phyloP scores from a whole-genome alignment of 2,329 filamentous ascomycete genomes.

The Scolecobasidium constrictum region DNA sequence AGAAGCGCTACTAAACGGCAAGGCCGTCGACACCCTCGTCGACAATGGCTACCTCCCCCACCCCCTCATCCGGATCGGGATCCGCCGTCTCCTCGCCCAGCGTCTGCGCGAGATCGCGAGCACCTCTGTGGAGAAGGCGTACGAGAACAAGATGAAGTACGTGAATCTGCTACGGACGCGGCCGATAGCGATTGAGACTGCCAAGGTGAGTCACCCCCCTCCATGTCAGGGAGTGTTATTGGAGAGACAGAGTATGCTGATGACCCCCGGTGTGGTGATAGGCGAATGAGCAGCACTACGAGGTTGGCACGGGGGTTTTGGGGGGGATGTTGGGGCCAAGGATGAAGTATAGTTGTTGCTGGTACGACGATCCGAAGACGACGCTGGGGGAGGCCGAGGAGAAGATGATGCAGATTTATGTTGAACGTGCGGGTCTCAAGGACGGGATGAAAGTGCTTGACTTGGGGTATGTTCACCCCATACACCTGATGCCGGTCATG shows the following conservation, averaged over 20 bases:
- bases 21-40: conserved; percentile 43
- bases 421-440: conserved; percentile 46
- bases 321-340: conserved; percentile 50
- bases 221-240: no score
- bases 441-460: conserved; percentile 54
- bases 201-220: no score
- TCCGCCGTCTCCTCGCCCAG: conserved; percentile 53
- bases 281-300: conserved; percentile 62
- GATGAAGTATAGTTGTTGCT: conserved; percentile 62
- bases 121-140: conserved; percentile 41
- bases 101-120: conserved; percentile 45
- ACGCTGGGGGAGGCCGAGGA: conserved; percentile 53
- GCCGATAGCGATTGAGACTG: conserved; percentile 58
- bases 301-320: conserved; percentile 57
- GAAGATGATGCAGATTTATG: conserved; percentile 53
- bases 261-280: no score
- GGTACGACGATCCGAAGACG: conserved; percentile 52
- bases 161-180: conserved; percentile 46
- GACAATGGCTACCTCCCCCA: conserved; percentile 57
- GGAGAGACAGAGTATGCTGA: no score
- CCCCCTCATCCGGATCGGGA: conserved; percentile 51
- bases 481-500: not conserved
- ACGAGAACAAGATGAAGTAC: conserved; percentile 53
- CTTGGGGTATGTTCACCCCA: conserved; percentile 37
- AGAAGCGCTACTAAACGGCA: conserved; percentile 9